Evolutionary conservation across 305 asterid species (phyloP).

Genomic region (Fraxinus velutina): DNA sequence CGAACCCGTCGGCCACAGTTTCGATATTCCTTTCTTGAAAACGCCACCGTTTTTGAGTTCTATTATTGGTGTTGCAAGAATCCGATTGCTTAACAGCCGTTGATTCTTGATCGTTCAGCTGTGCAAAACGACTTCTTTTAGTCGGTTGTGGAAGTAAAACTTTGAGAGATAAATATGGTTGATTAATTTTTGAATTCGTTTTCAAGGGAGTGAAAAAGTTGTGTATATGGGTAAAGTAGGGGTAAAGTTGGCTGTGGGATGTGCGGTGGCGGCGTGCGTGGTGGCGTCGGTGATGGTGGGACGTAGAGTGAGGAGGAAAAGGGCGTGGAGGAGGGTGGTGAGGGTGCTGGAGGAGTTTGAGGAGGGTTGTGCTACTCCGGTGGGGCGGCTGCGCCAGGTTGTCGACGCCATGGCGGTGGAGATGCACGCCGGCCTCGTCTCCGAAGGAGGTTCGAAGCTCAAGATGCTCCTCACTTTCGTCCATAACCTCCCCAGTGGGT

Average conservation of each 20-base stretch:
- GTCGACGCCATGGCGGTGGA: conserved; percentile 93
- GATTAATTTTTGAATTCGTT: conserved; percentile 35
- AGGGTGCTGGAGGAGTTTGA: conserved; percentile 71
- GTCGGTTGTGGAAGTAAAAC: background rate
- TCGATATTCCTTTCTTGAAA: background rate
- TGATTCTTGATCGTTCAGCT: conserved; percentile 22
- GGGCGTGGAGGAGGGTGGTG: conserved; percentile 63
- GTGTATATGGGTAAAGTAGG: conserved; percentile 55
- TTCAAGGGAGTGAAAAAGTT: conserved; percentile 8
- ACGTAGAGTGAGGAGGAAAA: conserved; percentile 47
- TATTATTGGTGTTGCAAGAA: background rate
- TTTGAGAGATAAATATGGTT: conserved; percentile 25
- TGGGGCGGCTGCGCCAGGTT: conserved; percentile 66
- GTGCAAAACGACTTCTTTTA: background rate
- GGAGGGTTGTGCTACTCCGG: conserved; percentile 61
- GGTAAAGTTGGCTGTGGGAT: conserved; percentile 58
- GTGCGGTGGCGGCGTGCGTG: conserved; percentile 69
- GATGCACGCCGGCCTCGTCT: conserved; percentile 95
- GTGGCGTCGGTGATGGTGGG: conserved; percentile 63
- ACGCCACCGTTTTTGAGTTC: conserved; percentile 1
- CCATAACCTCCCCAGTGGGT: conserved; percentile 79
- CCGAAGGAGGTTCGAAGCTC: conserved; percentile 89
- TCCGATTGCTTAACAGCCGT: conserved; percentile 20
- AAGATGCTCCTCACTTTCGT: conserved; percentile 84
- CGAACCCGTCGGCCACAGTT: background rate